A percentile compares a stretch with the other conserved stretches of the same genome.
These are phyloP conservation scores for Chrysanthemum makinoi DNA, from an alignment of 129 eudicot genomes.

Conservation along the genomic window DNA sequence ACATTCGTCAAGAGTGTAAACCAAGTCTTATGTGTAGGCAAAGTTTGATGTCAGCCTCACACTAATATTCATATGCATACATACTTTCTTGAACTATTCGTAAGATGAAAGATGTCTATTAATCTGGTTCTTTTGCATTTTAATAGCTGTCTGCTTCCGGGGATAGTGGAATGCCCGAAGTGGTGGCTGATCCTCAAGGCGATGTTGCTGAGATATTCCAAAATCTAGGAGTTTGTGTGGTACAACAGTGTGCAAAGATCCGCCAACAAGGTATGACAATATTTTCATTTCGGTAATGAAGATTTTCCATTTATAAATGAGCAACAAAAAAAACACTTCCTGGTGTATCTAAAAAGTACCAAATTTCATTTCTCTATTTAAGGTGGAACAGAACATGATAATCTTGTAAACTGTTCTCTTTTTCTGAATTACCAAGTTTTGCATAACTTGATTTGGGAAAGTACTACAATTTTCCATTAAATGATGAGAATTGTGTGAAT, in stretches of 20 bases:
- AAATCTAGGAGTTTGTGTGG: constrained; percentile 94
- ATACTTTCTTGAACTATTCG: no score
- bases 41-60: no score
- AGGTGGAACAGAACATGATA: neutral
- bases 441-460: neutral
- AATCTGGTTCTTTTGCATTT: neutral
- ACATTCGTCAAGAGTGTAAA: no score
- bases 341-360: neutral
- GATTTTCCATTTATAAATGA: neutral
- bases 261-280: constrained; percentile 84
- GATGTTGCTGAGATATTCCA: constrained; percentile 87
- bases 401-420: neutral
- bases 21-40: no score
- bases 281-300: neutral
- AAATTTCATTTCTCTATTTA: neutral
- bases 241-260: constrained; percentile 97
- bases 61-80: no score
- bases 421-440: neutral
- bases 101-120: no score
- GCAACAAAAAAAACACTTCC: neutral
- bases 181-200: constrained; percentile 92
- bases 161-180: constrained; percentile 97
- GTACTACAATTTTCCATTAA: neutral
- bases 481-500: neutral
- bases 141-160: constrained; percentile 95